Evolutionary conservation across 331 rosid genomes (phyloP).

Genomic region (Pyrus hybrid): DNA sequence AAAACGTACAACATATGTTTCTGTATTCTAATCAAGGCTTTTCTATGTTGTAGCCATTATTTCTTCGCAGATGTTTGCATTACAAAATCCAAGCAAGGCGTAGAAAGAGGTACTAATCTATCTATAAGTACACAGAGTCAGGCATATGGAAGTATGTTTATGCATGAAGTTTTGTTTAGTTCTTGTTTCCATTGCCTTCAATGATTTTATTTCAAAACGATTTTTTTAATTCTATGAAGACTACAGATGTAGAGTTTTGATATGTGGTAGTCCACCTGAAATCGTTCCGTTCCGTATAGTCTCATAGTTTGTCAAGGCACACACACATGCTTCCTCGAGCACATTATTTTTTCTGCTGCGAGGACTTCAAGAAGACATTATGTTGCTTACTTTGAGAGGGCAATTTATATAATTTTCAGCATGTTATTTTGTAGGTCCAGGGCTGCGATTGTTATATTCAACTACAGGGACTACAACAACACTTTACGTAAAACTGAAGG

Average conservation of each 20-base stretch:
- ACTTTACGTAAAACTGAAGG: constrained; percentile 85
- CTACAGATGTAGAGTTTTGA: not conserved
- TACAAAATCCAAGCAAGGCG: constrained; percentile 74
- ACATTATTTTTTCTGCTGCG: not conserved
- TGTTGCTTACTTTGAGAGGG: not conserved
- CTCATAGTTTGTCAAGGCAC: not conserved
- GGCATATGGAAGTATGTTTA: not conserved
- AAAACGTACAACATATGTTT: not conserved
- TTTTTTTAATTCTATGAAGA: not conserved
- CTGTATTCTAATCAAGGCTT: not conserved
- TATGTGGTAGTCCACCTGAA: not conserved
- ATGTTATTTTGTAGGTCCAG: constrained; percentile 40
- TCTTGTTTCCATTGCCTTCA: not conserved
- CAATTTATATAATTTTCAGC: constrained; percentile 8
- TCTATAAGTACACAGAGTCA: not conserved
- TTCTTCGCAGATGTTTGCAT: constrained; percentile 71
- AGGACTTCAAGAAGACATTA: not conserved
- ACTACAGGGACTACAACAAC: constrained; percentile 79
- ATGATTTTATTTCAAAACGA: not conserved
- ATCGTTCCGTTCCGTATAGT: not conserved
- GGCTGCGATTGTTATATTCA: constrained; percentile 81
- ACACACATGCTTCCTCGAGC: not conserved
- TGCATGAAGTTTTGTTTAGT: not conserved
- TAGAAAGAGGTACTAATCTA: constrained; percentile 44
- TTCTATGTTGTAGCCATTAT: constrained; percentile 22